These are phyloP conservation scores for Podaxis sp. DNA, from an alignment of 768 basidiomycete genomes.

Conservation along the genomic window DNA sequence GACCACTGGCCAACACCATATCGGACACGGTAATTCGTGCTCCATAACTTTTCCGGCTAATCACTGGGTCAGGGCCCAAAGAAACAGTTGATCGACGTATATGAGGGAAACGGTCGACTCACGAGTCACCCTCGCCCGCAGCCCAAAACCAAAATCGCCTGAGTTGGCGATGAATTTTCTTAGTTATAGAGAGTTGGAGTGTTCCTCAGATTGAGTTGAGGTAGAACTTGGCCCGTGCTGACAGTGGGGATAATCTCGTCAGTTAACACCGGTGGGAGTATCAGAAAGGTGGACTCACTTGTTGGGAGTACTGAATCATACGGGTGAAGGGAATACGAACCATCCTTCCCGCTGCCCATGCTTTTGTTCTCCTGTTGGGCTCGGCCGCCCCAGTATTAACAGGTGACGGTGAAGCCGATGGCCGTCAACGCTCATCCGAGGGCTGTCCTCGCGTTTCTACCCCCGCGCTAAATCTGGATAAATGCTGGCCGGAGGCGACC, in stretches of 20 bases:
- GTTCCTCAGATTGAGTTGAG: constrained; percentile 45
- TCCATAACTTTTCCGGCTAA: constrained; percentile 48
- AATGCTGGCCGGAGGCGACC: too few species aligned
- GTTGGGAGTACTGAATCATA: constrained; percentile 52
- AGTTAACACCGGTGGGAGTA: constrained; percentile 1
- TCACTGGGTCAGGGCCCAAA: constrained; percentile 50
- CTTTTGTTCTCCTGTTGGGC: too few species aligned
- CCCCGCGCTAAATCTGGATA: neutral
- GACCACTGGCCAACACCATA: constrained; percentile 38
- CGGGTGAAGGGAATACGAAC: constrained; percentile 26
- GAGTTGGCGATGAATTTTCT: constrained; percentile 36
- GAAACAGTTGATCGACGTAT: neutral
- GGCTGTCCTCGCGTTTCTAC: neutral
- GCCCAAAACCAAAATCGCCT: constrained; percentile 62
- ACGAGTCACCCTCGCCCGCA: constrained; percentile 53
- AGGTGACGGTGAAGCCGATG: neutral
- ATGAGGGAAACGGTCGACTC: neutral
- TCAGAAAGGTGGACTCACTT: constrained; percentile 37
- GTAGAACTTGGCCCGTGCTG: constrained; percentile 47
- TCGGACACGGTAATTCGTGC: constrained; percentile 61
- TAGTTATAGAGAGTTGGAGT: constrained; percentile 59
- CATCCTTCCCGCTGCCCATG: neutral
- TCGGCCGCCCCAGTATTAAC: neutral
- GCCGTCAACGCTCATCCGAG: neutral
- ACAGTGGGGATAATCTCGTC: constrained; percentile 40